Percentiles rank a stretch among this genome's conserved stretches.
Evolutionary conservation across 768 basidiomycete species (phyloP).

Genomic region (Trametes cinnabarina): DNA sequence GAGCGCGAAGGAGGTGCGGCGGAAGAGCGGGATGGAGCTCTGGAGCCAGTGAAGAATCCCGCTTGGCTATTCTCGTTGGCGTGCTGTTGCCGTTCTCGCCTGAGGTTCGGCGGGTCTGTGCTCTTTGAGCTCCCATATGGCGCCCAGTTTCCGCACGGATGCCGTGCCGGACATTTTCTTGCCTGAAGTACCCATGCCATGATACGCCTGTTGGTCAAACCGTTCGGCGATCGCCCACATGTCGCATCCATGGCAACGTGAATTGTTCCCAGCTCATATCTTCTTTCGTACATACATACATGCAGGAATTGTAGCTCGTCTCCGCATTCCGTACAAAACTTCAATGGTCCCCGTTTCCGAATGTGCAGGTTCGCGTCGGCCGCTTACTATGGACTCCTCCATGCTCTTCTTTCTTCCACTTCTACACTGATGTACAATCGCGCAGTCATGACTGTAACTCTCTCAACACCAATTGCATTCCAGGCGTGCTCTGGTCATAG

Average conservation of each 20-base stretch:
- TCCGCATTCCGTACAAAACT: not conserved
- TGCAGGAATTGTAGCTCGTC: not conserved
- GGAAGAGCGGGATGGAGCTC: slow-evolving; percentile 65
- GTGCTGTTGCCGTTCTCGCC: too few relatives aligned
- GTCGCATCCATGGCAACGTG: not conserved
- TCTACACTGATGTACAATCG: slow-evolving; percentile 16
- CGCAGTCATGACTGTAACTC: slow-evolving; percentile 16
- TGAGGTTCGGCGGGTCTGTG: too few relatives aligned
- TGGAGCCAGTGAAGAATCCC: slow-evolving; percentile 64
- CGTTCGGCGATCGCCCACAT: not conserved
- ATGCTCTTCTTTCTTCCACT: not conserved
- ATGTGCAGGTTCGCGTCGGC: slow-evolving; percentile 13
- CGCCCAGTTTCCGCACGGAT: too few relatives aligned
- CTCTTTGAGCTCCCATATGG: not conserved
- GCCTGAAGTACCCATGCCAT: not conserved
- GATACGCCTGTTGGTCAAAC: not conserved
- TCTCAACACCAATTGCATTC: slow-evolving; percentile 7
- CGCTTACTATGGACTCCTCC: slow-evolving; percentile 4
- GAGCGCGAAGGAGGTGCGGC: slow-evolving; percentile 53
- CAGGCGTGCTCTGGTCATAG: slow-evolving; percentile 3
- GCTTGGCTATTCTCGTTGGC: not conserved
- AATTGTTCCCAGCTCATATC: not conserved
- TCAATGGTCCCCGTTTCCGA: not conserved
- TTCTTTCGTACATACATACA: not conserved
- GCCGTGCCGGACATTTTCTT: too few relatives aligned